Conservation (phyloP, 2,329 filamentous ascomycete species). For the Aspergillus fumigatiaffinis region DNA sequence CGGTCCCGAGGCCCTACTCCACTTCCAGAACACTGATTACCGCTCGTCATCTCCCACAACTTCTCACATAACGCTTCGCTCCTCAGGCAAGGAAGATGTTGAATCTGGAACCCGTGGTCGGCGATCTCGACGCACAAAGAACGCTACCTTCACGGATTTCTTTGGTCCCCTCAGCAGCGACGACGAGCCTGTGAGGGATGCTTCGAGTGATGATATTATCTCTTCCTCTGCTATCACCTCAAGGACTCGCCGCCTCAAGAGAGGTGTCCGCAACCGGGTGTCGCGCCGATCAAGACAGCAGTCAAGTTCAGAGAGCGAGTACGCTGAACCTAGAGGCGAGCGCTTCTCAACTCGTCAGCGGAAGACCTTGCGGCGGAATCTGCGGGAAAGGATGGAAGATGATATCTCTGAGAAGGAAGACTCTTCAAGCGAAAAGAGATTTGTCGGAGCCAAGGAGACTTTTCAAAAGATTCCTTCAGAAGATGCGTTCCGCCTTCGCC, state of each 20-base stretch:
- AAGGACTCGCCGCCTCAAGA: conserved; percentile 12
- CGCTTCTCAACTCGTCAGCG: conserved; percentile 31
- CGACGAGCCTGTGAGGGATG: neutral
- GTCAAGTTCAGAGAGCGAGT: conserved; percentile 12
- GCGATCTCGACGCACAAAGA: conserved; percentile 9
- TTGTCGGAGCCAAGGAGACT: conserved; percentile 65
- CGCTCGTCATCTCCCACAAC: conserved; percentile 2
- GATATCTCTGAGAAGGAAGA: conserved; percentile 37
- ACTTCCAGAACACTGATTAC: conserved; percentile 17
- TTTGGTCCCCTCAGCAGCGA: conserved; percentile 17
- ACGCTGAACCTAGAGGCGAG: conserved; percentile 11
- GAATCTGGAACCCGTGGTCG: neutral
- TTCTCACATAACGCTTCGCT: conserved; percentile 1
- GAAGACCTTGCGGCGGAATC: conserved; percentile 30
- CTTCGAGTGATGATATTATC: conserved; percentile 24
- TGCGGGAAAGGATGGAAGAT: conserved; percentile 42
- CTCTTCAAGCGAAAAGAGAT: conserved; percentile 44
- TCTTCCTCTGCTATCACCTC: conserved; percentile 6
- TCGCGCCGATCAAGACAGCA: conserved; percentile 4
- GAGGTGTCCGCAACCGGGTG: conserved; percentile 4
- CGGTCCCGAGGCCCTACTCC: conserved; percentile 21
- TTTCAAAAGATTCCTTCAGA: conserved; percentile 62
- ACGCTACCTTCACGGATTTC: conserved; percentile 16
- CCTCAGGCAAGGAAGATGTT: conserved; percentile 11
- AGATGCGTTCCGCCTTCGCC: conserved; percentile 65